Conservation (phyloP, 2,329 filamentous ascomycete genomes). For the Cercospora brassicicola region DNA sequence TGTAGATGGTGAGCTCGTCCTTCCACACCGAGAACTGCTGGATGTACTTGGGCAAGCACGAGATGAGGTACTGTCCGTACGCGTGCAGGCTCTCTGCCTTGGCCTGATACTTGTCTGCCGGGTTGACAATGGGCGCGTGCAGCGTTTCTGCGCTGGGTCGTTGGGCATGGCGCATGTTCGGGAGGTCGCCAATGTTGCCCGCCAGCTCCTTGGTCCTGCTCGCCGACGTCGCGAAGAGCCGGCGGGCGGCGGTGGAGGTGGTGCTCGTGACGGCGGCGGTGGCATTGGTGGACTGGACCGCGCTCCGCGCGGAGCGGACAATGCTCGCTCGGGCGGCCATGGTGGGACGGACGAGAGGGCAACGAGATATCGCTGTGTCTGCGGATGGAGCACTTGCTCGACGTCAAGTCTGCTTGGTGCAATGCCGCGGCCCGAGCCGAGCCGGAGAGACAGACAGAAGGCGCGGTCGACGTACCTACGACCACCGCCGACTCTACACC, state of each 20-base stretch:
- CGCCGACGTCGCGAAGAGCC: constrained; percentile 47
- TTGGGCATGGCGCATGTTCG: constrained; percentile 48
- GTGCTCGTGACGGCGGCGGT: constrained; percentile 17
- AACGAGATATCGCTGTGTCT: neutral
- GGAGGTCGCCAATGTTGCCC: constrained; percentile 44
- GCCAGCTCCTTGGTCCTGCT: constrained; percentile 48
- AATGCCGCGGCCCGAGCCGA: neutral
- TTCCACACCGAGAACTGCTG: constrained; percentile 99
- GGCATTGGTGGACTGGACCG: neutral
- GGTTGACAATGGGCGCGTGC: constrained; percentile 79
- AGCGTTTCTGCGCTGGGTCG: constrained; percentile 55
- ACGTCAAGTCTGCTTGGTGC: neutral
- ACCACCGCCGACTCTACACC: neutral
- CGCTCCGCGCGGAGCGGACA: constrained; percentile 16
- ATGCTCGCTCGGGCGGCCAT: constrained; percentile 24
- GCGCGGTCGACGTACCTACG: neutral
- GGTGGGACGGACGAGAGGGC: neutral
- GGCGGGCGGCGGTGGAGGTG: constrained; percentile 28
- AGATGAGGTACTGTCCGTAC: constrained; percentile 96
- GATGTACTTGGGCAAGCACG: constrained; percentile 93
- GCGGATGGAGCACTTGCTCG: neutral
- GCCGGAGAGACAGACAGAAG: neutral
- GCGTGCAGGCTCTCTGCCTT: constrained; percentile 86
- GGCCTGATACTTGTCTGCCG: constrained; percentile 85
- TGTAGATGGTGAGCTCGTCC: constrained; percentile 79